These are phyloP conservation scores for Tolypocladium sp. DNA, from an alignment of 2,329 filamentous ascomycete genomes.

Conservation along the genomic window DNA sequence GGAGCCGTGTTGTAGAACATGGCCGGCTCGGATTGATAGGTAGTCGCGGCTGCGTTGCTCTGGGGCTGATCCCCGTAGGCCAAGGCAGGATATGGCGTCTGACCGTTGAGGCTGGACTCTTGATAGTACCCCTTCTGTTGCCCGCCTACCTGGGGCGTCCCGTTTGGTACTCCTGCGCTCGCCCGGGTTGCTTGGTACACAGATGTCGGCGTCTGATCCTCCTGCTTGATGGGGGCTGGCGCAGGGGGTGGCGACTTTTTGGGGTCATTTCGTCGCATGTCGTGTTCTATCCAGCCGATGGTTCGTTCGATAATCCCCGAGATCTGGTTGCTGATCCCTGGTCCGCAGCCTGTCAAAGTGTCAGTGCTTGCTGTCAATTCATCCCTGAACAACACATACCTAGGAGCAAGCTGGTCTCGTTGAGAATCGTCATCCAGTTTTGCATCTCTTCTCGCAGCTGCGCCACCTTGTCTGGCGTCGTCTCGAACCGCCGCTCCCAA, in stretches of 20 bases:
- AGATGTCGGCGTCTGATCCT: conserved; percentile 20
- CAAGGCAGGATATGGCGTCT: conserved; percentile 19
- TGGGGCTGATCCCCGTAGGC: conserved; percentile 18
- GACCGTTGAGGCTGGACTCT: conserved; percentile 13
- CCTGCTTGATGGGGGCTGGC: conserved; percentile 25
- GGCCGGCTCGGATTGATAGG: conserved; percentile 16
- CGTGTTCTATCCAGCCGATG: conserved; percentile 41
- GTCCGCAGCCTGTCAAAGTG: conserved; percentile 29
- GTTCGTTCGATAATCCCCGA: conserved; percentile 40
- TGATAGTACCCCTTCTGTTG: conserved; percentile 19
- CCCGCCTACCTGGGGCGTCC: background rate
- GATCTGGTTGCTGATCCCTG: conserved; percentile 33
- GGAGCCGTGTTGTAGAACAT: conserved; percentile 19
- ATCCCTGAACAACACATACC: conserved; percentile 36
- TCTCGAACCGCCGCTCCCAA: conserved; percentile 55
- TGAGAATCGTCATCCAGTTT: conserved; percentile 58
- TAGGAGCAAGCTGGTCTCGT: conserved; percentile 55
- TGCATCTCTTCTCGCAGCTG: conserved; percentile 59
- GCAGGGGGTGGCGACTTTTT: conserved; percentile 7
- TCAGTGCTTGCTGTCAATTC: conserved; percentile 5
- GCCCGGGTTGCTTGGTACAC: background rate
- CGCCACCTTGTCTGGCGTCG: conserved; percentile 48
- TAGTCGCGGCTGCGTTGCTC: conserved; percentile 9
- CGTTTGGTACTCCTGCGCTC: conserved; percentile 8
- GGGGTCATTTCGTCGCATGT: conserved; percentile 28